Percentiles rank a stretch among this genome's conserved stretches.
phyloP scores from a whole-genome alignment of 1,139 yeast genomes.

The Debaryomyces psychrophilus region DNA sequence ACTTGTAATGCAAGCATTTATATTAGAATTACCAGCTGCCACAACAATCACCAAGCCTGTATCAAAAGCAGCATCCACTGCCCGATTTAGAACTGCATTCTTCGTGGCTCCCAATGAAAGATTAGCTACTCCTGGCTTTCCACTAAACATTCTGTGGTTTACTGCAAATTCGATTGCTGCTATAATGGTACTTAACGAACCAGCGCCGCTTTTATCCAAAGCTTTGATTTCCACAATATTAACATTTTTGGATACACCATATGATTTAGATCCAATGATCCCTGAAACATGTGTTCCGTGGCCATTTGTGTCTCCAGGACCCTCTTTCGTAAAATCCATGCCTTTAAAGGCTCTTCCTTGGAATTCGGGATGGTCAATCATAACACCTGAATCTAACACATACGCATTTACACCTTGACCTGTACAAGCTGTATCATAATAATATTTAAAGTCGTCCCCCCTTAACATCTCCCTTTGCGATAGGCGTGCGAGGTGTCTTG shows the following conservation, averaged over 20 bases:
- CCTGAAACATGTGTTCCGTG: constrained; percentile 94
- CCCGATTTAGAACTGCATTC: constrained; percentile 67
- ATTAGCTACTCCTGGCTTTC: constrained; percentile 68
- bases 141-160: constrained; percentile 51
- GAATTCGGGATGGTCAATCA: constrained; percentile 61
- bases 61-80: constrained; percentile 68
- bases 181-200: constrained; percentile 67
- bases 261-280: constrained; percentile 72
- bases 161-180: constrained; percentile 74
- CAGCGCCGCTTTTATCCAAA: constrained; percentile 63
- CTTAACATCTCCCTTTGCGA: constrained; percentile 51
- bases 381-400: constrained; percentile 80
- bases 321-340: constrained; percentile 64
- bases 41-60: constrained; percentile 80
- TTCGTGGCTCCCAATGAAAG: constrained; percentile 75
- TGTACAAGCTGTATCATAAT: constrained; percentile 27
- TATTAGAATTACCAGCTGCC: constrained; percentile 85
- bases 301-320: constrained; percentile 65
- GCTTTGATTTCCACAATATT: constrained; percentile 72
- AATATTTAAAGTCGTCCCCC: constrained; percentile 25
- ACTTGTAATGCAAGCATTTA: constrained; percentile 75
- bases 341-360: constrained; percentile 64
- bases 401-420: constrained; percentile 64
- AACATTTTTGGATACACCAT: constrained; percentile 77
- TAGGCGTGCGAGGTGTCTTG: constrained; percentile 68